phyloP scores from a whole-genome alignment of 208 protist species.

The Porcisia hertigi region DNA sequence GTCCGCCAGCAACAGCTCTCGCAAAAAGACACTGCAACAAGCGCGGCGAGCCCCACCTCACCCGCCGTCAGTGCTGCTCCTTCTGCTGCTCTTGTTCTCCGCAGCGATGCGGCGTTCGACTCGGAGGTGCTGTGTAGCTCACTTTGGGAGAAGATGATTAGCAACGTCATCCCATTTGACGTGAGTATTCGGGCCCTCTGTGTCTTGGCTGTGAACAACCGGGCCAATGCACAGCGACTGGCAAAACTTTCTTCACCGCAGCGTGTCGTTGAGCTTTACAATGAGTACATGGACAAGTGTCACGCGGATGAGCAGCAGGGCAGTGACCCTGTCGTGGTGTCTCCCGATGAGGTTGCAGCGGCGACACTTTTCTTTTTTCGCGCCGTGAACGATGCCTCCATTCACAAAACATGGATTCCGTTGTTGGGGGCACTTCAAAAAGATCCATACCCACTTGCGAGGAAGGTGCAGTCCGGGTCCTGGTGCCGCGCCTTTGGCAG shows the following conservation, averaged over 20 bases:
- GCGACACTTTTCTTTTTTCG: slow-evolving; percentile 68
- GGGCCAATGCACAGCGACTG: slow-evolving; percentile 50
- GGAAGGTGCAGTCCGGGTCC: slow-evolving; percentile 30
- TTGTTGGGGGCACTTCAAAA: slow-evolving; percentile 28
- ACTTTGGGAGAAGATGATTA: slow-evolving; percentile 72
- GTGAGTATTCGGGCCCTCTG: slow-evolving; percentile 69
- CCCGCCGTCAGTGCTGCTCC: not conserved
- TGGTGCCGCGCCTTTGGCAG: slow-evolving; percentile 61
- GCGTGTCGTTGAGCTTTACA: slow-evolving; percentile 47
- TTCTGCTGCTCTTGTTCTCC: not conserved
- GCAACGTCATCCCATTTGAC: slow-evolving; percentile 80
- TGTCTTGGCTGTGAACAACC: slow-evolving; percentile 58
- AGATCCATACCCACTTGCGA: slow-evolving; percentile 39
- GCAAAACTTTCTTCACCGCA: slow-evolving; percentile 30
- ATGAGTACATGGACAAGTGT: slow-evolving; percentile 41
- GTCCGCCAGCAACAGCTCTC: slow-evolving; percentile 9
- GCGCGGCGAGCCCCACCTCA: not conserved
- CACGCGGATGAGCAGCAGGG: not conserved
- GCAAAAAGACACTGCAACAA: not conserved
- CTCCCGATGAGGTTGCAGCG: slow-evolving; percentile 44
- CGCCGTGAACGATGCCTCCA: slow-evolving; percentile 50
- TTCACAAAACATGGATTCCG: slow-evolving; percentile 38
- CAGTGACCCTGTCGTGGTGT: slow-evolving; percentile 26
- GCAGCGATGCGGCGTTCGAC: slow-evolving; percentile 47
- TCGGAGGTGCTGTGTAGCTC: slow-evolving; percentile 56